Base-by-base conservation (phyloP, 176 grass and related monocot species). In the Themeda triandra region DNA sequence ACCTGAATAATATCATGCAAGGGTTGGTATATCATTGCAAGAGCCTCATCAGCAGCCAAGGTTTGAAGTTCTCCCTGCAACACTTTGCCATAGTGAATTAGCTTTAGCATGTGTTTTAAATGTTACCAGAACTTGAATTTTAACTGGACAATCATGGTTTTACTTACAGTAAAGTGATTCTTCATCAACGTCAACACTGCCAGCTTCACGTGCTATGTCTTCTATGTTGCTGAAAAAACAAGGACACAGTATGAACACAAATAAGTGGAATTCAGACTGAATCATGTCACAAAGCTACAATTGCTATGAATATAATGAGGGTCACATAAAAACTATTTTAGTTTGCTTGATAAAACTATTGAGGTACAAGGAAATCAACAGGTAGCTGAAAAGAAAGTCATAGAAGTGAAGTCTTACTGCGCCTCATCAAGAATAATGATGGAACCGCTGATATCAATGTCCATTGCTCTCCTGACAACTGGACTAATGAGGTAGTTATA, bases 401-500 rank as follows among this genome's bases (percentile, higher is more conserved):
- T 17, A n/a, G 45, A 58, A 82, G 25, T 82, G 54, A 82, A 24
- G 49, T 53, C 95, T 84, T 98, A 98, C 95, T 98, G 95, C 5
- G 95, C 95, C 91, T 98, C 95, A 62, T 98, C 95, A 70, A 98
- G 91, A 85, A 98, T 90, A 82, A 98, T 83, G 75, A 98, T 86
- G 70, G 87, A 90, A 23, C 95, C 92, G 62, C 85, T 67, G 71
- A 95, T 92, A 77, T 98, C 92, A 66, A 98, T 87, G 89, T 98
- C 95, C 95, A 98, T 98, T 79, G 95, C 95, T 88, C 91, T 95
- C 66, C 95, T 90, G 73, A 98, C 91, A 74, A 95, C 77, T 9
- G 95, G 95, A 90, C 94, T 98, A 84, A 98, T 84, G 45, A 98
- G 86, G 81, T 98, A 98, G 86, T 69, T 95, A 77, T 98, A 98